phyloP scores from a whole-genome alignment of 2,329 filamentous ascomycete genomes.

The Botrytis squamosa region DNA sequence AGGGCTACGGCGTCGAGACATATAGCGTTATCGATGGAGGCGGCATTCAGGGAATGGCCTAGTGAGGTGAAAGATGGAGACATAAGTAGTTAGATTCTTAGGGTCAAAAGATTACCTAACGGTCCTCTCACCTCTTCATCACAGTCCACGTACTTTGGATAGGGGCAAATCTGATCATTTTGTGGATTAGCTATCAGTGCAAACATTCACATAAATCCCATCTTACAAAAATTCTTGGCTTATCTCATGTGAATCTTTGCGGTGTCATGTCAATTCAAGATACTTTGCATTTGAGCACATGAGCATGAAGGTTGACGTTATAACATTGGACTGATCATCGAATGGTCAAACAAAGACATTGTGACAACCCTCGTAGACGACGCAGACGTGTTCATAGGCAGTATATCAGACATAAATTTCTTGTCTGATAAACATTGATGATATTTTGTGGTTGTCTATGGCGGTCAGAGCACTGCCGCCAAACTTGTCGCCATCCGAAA shows the following conservation, averaged over 20 bases:
- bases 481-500: neutral
- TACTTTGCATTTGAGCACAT: neutral
- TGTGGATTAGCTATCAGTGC: neutral
- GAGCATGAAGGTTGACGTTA: neutral
- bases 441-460: neutral
- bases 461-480: neutral
- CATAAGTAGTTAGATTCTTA: neutral
- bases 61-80: neutral
- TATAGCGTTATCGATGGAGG: neutral
- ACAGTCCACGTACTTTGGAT: neutral
- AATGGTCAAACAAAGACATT: neutral
- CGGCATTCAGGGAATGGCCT: neutral
- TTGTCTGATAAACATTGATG: neutral
- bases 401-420: neutral
- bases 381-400: neutral
- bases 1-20: neutral
- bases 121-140: neutral
- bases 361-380: neutral
- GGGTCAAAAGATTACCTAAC: neutral
- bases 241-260: neutral
- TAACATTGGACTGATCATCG: neutral
- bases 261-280: neutral
- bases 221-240: neutral
- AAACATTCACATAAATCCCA: neutral
- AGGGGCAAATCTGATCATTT: neutral